Evolutionary conservation across 768 basidiomycete genomes (phyloP).

Genomic region (Sutorius australiensis): DNA sequence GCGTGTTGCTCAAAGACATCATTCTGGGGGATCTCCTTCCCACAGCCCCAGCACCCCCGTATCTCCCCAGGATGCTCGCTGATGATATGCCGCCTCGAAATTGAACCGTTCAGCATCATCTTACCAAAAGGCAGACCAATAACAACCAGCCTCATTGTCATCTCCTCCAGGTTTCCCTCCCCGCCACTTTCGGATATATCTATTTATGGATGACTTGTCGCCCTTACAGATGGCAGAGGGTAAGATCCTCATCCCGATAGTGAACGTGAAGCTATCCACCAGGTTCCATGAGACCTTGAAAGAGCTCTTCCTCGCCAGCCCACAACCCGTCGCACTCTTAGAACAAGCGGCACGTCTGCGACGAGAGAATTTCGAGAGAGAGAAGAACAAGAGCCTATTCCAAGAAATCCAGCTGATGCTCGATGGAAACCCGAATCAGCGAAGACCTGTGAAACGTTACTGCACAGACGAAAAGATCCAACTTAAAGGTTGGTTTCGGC

Average conservation of each 20-base stretch:
- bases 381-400: too few relatives aligned
- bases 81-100: conserved; percentile 14
- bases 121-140: conserved; percentile 10
- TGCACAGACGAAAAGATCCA: too few relatives aligned
- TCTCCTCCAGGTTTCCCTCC: conserved; percentile 1
- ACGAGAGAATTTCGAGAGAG: not conserved
- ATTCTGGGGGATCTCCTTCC: conserved; percentile 5
- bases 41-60: conserved; percentile 15
- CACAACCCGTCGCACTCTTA: not conserved
- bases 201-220: conserved; percentile 11
- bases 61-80: conserved; percentile 14
- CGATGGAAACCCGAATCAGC: not conserved
- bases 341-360: not conserved
- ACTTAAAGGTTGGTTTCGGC: too few relatives aligned
- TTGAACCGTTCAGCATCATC: conserved; percentile 21
- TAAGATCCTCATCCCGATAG: conserved; percentile 5
- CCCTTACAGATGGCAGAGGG: conserved; percentile 10
- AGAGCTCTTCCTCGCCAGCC: conserved; percentile 13
- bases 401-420: not conserved
- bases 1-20: conserved; percentile 10
- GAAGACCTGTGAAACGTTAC: too few relatives aligned
- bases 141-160: conserved; percentile 4
- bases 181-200: conserved; percentile 9
- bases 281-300: not conserved
- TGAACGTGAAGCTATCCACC: conserved; percentile 2